Conservation (phyloP, 176 grass and related monocot species). For the Oropetium thomaeum region DNA sequence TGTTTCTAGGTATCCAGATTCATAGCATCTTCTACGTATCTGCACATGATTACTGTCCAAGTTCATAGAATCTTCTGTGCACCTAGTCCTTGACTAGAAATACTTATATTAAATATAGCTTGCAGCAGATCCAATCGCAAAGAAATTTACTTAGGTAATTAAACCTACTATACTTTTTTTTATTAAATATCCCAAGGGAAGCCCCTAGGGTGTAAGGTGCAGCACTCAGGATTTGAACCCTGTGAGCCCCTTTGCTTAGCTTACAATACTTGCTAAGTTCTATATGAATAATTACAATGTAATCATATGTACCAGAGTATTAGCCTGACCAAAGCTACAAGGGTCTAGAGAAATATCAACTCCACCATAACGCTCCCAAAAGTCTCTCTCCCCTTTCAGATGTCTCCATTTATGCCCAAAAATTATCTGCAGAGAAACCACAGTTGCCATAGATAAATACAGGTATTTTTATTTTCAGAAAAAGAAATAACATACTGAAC, state of each 20-base stretch:
- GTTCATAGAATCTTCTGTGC: too few relatives aligned
- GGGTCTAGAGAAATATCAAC: slow-evolving; percentile 90
- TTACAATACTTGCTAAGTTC: too few relatives aligned
- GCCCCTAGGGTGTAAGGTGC: too few relatives aligned
- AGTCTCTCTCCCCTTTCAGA: slow-evolving; percentile 76
- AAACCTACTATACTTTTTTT: slow-evolving; percentile 12
- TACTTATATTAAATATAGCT: slow-evolving; percentile 3
- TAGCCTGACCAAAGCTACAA: slow-evolving; percentile 88
- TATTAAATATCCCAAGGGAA: too few relatives aligned
- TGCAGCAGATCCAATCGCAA: background rate
- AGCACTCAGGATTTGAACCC: too few relatives aligned
- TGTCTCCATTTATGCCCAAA: slow-evolving; percentile 96
- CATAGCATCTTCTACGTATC: too few relatives aligned
- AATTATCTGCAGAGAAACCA: slow-evolving; percentile 53
- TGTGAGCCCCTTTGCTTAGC: too few relatives aligned
- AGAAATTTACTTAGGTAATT: background rate
- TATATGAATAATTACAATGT: background rate
- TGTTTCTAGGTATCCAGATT: too few relatives aligned
- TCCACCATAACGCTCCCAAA: slow-evolving; percentile 94
- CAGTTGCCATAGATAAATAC: background rate
- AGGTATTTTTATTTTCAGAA: background rate
- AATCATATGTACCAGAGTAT: slow-evolving; percentile 68
- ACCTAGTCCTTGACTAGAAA: too few relatives aligned
- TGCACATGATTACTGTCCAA: too few relatives aligned
- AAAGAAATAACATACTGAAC: background rate